Conservation (phyloP, 2,329 filamentous ascomycete genomes). For the Trichoderma citrinoviride region DNA sequence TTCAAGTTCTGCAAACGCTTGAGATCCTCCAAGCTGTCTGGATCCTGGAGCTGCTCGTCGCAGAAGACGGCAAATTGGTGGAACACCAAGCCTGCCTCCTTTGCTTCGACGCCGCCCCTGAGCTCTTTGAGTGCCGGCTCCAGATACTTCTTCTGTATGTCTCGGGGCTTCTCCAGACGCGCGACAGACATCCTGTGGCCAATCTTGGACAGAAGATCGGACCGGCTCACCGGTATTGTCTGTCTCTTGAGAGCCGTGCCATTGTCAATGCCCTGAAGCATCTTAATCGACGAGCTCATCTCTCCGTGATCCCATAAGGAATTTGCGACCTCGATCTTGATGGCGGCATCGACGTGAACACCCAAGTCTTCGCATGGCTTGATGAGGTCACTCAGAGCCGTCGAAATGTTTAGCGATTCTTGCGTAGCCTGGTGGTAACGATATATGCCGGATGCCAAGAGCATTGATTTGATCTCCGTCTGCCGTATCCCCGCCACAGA, state of each 20-base stretch:
- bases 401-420: slow-evolving; percentile 82
- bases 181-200: slow-evolving; percentile 88
- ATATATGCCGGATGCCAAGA: slow-evolving; percentile 72
- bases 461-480: slow-evolving; percentile 72
- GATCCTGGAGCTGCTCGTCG: slow-evolving; percentile 86
- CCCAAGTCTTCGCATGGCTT: slow-evolving; percentile 65
- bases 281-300: slow-evolving; percentile 80
- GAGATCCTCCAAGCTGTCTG: slow-evolving; percentile 80
- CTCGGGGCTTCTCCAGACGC: slow-evolving; percentile 83
- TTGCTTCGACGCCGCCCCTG: slow-evolving; percentile 62
- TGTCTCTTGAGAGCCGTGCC: slow-evolving; percentile 63
- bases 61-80: slow-evolving; percentile 96
- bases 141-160: slow-evolving; percentile 83
- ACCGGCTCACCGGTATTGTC: slow-evolving; percentile 66
- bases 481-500: slow-evolving; percentile 63
- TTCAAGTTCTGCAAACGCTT: slow-evolving; percentile 75
- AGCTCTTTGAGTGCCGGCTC: slow-evolving; percentile 80
- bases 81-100: slow-evolving; percentile 82
- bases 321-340: slow-evolving; percentile 79
- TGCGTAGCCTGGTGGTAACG: slow-evolving; percentile 79
- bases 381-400: slow-evolving; percentile 77
- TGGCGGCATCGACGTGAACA: slow-evolving; percentile 71
- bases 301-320: slow-evolving; percentile 95
- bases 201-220: slow-evolving; percentile 81
- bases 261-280: slow-evolving; percentile 71